Evolutionary conservation across 163 green algal species (phyloP), one percentile per base, ranked within the genome.

Genomic region (Chloroidium sp.): DNA sequence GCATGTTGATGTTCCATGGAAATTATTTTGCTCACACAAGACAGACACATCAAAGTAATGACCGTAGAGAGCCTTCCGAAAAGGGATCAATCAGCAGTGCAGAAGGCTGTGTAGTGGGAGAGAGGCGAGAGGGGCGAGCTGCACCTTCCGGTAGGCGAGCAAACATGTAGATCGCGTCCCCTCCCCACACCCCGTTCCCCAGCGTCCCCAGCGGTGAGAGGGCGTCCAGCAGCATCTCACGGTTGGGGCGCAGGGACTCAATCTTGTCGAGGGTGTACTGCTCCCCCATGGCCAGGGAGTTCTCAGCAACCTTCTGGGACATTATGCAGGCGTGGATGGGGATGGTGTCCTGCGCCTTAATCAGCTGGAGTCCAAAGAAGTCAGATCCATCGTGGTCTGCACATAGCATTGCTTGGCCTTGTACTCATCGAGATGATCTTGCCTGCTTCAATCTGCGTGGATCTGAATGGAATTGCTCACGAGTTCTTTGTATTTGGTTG

Each of bases 341-440:
- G 69, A 95, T 90, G 4, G 93, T 97, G 89, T 97, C 93, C 83
- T 97, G 93, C 61, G 90, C 86, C 80, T 95, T 92, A 2, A 96
- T 80, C 10, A 95, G 85, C 84, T 92, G 81, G 10, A 88, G 82
- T 0, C 84, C 90, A 59, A 98, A 8, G 78, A 61, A 67, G 58
- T 81, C 78, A 4, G 67, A 69, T 4, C 58, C 58, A 68, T 81
- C 78, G 6, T 64, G 57, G 78, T 81, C 69, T 60, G 76, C 59
- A 36, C 36, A 36, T 36, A 36, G 36, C 36, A 36, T 36, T 36
- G 36, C 36, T 36, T 36, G 36, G 36, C 36, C 36, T 36, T 36
- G 36, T 36, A 36, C 36, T 36, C 36, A 36, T 36, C 36, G 36
- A 36, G 36, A 36, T 36, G 36, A 36, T 36, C 36, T 36, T 36